These are phyloP conservation scores for Pontederia crassipes DNA, from an alignment of 176 grass and related monocot species.

Conservation along the genomic window DNA sequence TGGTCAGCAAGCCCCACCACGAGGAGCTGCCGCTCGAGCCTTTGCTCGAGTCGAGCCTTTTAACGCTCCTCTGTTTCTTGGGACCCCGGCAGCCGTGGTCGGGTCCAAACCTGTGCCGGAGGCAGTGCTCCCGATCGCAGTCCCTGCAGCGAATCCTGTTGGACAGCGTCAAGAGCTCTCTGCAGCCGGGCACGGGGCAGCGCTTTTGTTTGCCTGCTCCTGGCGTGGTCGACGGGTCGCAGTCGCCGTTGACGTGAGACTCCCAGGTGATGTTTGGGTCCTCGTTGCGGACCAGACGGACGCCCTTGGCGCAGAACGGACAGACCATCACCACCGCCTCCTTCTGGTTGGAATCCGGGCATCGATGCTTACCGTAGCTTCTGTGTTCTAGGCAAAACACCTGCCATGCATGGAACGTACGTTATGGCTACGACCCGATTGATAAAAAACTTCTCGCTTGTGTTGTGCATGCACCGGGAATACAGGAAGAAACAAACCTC, in stretches of 20 bases:
- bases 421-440: too few species aligned
- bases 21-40: slow-evolving; percentile 37
- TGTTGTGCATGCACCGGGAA: too few species aligned
- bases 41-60: slow-evolving; percentile 39
- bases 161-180: slow-evolving; percentile 72
- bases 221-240: slow-evolving; percentile 94
- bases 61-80: slow-evolving; percentile 55
- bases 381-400: slow-evolving; percentile 90
- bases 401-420: slow-evolving; percentile 16
- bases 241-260: slow-evolving; percentile 71
- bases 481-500: slow-evolving; percentile 22
- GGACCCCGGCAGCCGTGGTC: slow-evolving; percentile 80
- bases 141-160: slow-evolving; percentile 95
- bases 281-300: slow-evolving; percentile 59
- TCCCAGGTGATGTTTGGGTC: slow-evolving; percentile 99
- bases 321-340: slow-evolving; percentile 79
- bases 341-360: slow-evolving; percentile 68
- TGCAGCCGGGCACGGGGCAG: slow-evolving; percentile 77
- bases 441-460: too few species aligned
- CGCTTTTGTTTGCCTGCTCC: slow-evolving; percentile 71
- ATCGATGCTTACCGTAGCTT: slow-evolving; percentile 61
- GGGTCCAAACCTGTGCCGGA: slow-evolving; percentile 86
- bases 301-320: slow-evolving; percentile 88
- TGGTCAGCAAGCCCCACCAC: slow-evolving; percentile 83
- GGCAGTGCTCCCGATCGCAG: slow-evolving; percentile 82